Conservation (phyloP, 352 stramenopile genomes). For the Phytophthora palmivora region DNA sequence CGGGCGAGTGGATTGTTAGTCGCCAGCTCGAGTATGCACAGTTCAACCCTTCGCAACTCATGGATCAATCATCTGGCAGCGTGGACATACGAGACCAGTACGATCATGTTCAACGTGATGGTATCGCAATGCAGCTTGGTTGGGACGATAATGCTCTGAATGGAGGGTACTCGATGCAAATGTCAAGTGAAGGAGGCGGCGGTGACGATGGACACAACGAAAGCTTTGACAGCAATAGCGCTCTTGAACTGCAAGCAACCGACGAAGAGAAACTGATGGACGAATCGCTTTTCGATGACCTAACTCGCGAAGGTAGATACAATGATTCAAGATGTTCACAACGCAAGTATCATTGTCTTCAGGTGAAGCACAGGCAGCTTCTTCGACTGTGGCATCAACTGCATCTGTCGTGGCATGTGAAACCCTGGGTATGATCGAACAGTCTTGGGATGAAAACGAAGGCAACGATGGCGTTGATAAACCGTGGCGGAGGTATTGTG, state of each 20-base stretch:
- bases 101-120: slow-evolving; percentile 16
- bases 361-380: slow-evolving; percentile 20
- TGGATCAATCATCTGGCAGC: slow-evolving; percentile 36
- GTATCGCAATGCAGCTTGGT: slow-evolving; percentile 20
- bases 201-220: slow-evolving; percentile 33
- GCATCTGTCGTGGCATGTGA: slow-evolving; percentile 20
- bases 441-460: slow-evolving; percentile 20
- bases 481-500: slow-evolving; percentile 77
- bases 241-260: slow-evolving; percentile 34
- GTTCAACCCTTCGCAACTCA: slow-evolving; percentile 23
- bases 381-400: slow-evolving; percentile 22
- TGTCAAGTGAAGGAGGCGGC: slow-evolving; percentile 27
- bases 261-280: slow-evolving; percentile 35
- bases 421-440: slow-evolving; percentile 19
- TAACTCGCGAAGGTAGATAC: slow-evolving; percentile 14
- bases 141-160: slow-evolving; percentile 25
- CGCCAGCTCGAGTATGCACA: slow-evolving; percentile 29
- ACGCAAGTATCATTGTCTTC: slow-evolving; percentile 22
- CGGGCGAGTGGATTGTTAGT: slow-evolving; percentile 26
- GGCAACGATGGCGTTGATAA: slow-evolving; percentile 43
- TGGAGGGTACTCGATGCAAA: slow-evolving; percentile 17
- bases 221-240: slow-evolving; percentile 40
- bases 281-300: slow-evolving; percentile 25
- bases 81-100: slow-evolving; percentile 39
- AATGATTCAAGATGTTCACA: slow-evolving; percentile 12